These are phyloP conservation scores for Immersiporthe knoxdaviesiana DNA, from an alignment of 2,329 filamentous ascomycete species.

Conservation along the genomic window DNA sequence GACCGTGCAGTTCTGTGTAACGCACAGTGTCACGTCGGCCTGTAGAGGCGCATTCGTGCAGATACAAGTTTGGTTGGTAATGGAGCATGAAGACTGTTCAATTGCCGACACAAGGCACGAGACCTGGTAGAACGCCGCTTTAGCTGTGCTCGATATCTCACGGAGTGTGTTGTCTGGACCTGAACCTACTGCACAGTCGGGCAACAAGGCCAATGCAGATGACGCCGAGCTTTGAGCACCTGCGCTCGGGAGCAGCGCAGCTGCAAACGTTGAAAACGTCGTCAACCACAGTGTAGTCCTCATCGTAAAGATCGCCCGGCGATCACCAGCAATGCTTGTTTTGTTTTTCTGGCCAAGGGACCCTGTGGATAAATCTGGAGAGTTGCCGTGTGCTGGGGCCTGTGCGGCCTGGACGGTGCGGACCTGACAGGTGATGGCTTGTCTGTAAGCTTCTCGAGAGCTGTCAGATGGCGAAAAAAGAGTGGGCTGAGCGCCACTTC, in stretches of 20 bases:
- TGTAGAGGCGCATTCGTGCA: neutral
- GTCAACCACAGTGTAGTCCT: neutral
- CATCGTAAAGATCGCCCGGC: neutral
- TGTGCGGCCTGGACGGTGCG: no score
- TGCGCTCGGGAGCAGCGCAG: neutral
- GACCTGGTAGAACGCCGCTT: neutral
- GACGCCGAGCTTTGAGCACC: neutral
- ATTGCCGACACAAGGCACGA: neutral
- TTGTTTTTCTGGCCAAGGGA: neutral
- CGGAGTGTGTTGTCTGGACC: neutral
- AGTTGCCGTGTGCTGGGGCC: neutral
- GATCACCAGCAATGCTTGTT: neutral
- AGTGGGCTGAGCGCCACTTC: neutral
- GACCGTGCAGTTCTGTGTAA: slow-evolving; percentile 16
- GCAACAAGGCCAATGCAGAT: neutral
- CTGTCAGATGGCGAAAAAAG: neutral
- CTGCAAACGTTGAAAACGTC: neutral
- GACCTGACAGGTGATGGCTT: neutral
- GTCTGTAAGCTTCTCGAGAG: neutral
- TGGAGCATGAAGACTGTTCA: neutral
- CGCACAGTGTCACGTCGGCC: slow-evolving; percentile 12
- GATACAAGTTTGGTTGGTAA: neutral
- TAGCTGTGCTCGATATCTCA: neutral
- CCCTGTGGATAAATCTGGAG: neutral
- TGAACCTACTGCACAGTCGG: neutral